Conservation (phyloP, 148 eudicot genomes). For the Rheum nobile region DNA sequence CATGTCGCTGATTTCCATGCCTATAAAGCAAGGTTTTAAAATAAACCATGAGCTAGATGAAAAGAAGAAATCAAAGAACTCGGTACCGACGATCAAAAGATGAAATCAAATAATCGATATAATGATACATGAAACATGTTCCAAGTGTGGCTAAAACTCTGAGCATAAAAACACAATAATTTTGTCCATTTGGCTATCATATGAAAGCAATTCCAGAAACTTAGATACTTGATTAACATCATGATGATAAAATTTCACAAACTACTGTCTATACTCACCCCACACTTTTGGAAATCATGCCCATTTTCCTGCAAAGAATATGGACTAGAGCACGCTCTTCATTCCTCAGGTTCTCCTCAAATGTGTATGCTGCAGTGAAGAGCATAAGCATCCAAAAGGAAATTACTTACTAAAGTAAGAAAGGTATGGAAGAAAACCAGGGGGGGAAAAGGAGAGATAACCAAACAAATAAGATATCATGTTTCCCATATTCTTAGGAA, state of each 20-base stretch:
- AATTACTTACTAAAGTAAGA: not conserved
- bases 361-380: constrained; percentile 48
- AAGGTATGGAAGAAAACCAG: not conserved
- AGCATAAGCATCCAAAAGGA: not conserved
- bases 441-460: not conserved
- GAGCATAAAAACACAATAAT: not conserved
- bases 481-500: not conserved
- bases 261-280: constrained; percentile 39
- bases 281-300: constrained; percentile 62
- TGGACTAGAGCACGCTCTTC: constrained; percentile 65
- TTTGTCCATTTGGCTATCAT: not conserved
- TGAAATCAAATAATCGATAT: not conserved
- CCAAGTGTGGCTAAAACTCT: not conserved
- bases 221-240: not conserved
- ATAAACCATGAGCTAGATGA: not conserved
- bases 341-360: constrained; percentile 40
- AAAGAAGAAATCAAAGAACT: not conserved
- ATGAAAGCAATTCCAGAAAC: not conserved
- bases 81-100: not conserved
- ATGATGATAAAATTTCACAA: not conserved
- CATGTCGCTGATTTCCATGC: constrained; percentile 39
- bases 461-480: not conserved
- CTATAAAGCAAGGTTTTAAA: constrained; percentile 21
- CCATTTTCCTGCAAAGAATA: constrained; percentile 38
- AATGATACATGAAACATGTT: constrained; percentile 1